These are phyloP conservation scores for Cyclospora cayetanensis DNA, from an alignment of 169 alveolate genomes.

Conservation along the genomic window DNA sequence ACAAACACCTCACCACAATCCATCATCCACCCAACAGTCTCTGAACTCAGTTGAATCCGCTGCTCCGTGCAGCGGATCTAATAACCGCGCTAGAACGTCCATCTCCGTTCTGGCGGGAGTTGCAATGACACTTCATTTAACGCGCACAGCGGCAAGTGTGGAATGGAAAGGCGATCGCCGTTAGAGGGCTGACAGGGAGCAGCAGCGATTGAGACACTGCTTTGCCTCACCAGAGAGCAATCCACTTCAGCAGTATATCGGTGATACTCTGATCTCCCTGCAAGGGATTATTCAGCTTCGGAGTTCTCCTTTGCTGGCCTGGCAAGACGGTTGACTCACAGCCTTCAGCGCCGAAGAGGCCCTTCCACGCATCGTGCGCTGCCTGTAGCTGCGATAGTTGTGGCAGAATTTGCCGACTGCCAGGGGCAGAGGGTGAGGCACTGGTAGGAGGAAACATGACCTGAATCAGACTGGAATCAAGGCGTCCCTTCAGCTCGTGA, in stretches of 20 bases:
- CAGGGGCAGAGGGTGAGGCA: background rate
- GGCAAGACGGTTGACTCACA: background rate
- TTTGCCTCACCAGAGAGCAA: conserved; percentile 35
- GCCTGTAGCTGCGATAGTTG: conserved; percentile 33
- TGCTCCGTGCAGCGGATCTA: too few species aligned
- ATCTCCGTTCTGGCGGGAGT: too few species aligned
- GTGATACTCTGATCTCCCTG: conserved; percentile 55
- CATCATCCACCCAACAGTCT: too few species aligned
- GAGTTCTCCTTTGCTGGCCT: background rate
- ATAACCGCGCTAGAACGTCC: too few species aligned
- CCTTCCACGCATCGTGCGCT: conserved; percentile 21
- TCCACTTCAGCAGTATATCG: conserved; percentile 44
- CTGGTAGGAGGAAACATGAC: conserved; percentile 32
- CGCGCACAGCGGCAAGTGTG: too few species aligned
- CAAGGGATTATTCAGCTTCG: background rate
- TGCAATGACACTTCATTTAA: too few species aligned
- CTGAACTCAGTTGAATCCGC: too few species aligned
- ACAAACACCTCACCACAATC: too few species aligned
- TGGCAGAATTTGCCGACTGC: conserved; percentile 15
- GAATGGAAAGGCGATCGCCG: too few species aligned
- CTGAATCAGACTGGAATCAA: conserved; percentile 4
- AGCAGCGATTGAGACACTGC: background rate
- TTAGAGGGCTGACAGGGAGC: background rate
- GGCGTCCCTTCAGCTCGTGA: conserved; percentile 14
- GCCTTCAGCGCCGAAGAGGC: background rate